phyloP scores from a whole-genome alignment of 768 basidiomycete species.

The Paxillus ammoniavirescens region DNA sequence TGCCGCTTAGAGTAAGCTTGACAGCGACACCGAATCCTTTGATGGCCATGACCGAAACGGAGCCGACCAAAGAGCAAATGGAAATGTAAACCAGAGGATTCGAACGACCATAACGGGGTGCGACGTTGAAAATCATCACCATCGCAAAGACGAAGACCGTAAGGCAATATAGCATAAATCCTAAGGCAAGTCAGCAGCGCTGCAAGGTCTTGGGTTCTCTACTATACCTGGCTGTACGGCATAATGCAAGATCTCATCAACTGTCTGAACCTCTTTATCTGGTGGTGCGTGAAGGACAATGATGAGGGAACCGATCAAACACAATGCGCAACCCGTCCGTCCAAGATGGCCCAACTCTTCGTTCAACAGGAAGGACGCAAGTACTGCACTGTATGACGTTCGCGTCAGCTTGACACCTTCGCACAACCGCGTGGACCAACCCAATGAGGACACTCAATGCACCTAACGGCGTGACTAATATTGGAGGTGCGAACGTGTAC shows the following conservation, averaged over 20 bases:
- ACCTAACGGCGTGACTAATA: slow-evolving; percentile 97
- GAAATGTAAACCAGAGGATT: slow-evolving; percentile 93
- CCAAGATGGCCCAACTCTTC: slow-evolving; percentile 96
- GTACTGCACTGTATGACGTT: slow-evolving; percentile 64
- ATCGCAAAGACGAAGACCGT: slow-evolving; percentile 78
- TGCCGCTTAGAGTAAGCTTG: slow-evolving; percentile 88
- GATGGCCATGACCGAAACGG: slow-evolving; percentile 97
- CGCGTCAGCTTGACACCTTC: background rate
- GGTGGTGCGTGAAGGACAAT: slow-evolving; percentile 97
- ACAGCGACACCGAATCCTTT: slow-evolving; percentile 98
- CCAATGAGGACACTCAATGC: slow-evolving; percentile 95
- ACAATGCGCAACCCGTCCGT: slow-evolving; percentile 79
- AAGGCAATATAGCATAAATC: slow-evolving; percentile 88
- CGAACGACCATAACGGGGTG: slow-evolving; percentile 80
- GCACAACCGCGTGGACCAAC: slow-evolving; percentile 43
- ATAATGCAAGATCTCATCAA: slow-evolving; percentile 89
- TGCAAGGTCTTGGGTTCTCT: background rate
- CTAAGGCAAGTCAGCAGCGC: slow-evolving; percentile 39
- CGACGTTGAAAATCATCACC: slow-evolving; percentile 84
- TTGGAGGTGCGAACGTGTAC: slow-evolving; percentile 96
- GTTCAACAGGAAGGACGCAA: slow-evolving; percentile 89
- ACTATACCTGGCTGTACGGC: slow-evolving; percentile 87
- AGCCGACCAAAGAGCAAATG: slow-evolving; percentile 94
- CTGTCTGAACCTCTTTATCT: slow-evolving; percentile 89
- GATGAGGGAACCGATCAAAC: slow-evolving; percentile 84